Evolutionary conservation across 2,329 filamentous ascomycete genomes (phyloP).

Genomic region (Metarhizium album): DNA sequence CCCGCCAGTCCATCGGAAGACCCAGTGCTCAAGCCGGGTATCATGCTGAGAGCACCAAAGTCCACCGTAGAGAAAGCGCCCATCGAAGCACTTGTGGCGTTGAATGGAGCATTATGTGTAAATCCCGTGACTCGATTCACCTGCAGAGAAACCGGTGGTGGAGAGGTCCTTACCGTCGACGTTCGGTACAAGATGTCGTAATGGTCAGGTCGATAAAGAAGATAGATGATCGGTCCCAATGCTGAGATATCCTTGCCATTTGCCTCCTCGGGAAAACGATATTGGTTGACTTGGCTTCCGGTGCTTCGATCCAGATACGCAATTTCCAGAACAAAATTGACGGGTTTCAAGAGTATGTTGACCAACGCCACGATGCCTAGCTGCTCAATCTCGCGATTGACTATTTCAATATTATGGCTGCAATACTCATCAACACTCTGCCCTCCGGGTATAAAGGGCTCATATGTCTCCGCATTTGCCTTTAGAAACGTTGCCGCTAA

Average conservation of each 20-base stretch:
- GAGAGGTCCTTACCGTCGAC: conserved; percentile 13
- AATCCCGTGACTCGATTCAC: conserved; percentile 42
- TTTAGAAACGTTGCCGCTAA: conserved; percentile 81
- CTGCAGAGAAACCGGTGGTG: conserved; percentile 25
- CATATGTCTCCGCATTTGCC: conserved; percentile 56
- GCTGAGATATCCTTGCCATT: conserved; percentile 31
- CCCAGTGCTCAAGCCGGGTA: conserved; percentile 31
- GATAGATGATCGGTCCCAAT: conserved; percentile 42
- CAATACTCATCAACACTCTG: conserved; percentile 57
- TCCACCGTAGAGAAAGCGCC: conserved; percentile 31
- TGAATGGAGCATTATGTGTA: conserved; percentile 33
- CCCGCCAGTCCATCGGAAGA: conserved; percentile 10
- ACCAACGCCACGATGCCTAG: conserved; percentile 70
- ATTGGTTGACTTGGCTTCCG: conserved; percentile 64
- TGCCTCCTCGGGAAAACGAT: conserved; percentile 49
- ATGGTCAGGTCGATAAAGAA: conserved; percentile 65
- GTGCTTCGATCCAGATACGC: conserved; percentile 82
- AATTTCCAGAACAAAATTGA: conserved; percentile 72
- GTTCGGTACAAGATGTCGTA: conserved; percentile 87
- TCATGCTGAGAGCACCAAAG: conserved; percentile 33
- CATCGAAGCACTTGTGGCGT: conserved; percentile 27
- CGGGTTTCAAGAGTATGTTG: conserved; percentile 68
- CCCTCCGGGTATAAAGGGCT: conserved; percentile 57
- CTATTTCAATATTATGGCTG: conserved; percentile 57
- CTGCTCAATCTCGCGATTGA: conserved; percentile 79